Evolutionary conservation across 257 asterid genomes (phyloP).

Genomic region (Schizonepeta tenuifolia): DNA sequence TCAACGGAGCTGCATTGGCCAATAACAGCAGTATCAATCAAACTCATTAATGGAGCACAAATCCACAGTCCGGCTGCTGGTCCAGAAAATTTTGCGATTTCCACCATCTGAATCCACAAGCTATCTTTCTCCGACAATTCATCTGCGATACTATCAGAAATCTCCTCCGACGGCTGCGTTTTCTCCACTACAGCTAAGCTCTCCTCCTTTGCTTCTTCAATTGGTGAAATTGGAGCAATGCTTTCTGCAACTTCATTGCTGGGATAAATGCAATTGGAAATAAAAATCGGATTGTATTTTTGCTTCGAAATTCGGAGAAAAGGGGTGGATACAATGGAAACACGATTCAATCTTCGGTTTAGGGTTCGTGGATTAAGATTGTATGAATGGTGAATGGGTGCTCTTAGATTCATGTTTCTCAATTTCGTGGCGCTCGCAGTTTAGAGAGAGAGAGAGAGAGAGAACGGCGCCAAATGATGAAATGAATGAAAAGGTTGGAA

Average conservation of each 20-base stretch:
- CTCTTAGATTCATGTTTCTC: slow-evolving; percentile 48
- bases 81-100: slow-evolving; percentile 92
- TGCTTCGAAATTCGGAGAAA: slow-evolving; percentile 21
- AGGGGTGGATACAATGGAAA: slow-evolving; percentile 8
- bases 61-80: slow-evolving; percentile 96
- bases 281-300: slow-evolving; percentile 27
- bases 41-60: slow-evolving; percentile 95
- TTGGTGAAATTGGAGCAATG: slow-evolving; percentile 34
- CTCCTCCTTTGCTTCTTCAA: slow-evolving; percentile 40
- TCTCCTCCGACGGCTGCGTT: slow-evolving; percentile 25
- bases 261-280: slow-evolving; percentile 50
- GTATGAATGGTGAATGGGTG: slow-evolving; percentile 42
- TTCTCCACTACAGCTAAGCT: slow-evolving; percentile 34
- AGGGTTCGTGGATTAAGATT: slow-evolving; percentile 28
- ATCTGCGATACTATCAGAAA: slow-evolving; percentile 31
- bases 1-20: slow-evolving; percentile 94
- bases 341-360: slow-evolving; percentile 29
- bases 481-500: slow-evolving; percentile 12
- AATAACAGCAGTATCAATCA: slow-evolving; percentile 90
- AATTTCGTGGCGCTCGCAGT: not conserved
- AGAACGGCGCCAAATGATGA: slow-evolving; percentile 32
- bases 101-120: slow-evolving; percentile 72
- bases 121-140: slow-evolving; percentile 62
- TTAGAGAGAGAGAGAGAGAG: slow-evolving; percentile 21
- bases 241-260: slow-evolving; percentile 44